Evolutionary conservation across 208 protist genomes (phyloP).

Genomic region (Leishmania gerbilli): DNA sequence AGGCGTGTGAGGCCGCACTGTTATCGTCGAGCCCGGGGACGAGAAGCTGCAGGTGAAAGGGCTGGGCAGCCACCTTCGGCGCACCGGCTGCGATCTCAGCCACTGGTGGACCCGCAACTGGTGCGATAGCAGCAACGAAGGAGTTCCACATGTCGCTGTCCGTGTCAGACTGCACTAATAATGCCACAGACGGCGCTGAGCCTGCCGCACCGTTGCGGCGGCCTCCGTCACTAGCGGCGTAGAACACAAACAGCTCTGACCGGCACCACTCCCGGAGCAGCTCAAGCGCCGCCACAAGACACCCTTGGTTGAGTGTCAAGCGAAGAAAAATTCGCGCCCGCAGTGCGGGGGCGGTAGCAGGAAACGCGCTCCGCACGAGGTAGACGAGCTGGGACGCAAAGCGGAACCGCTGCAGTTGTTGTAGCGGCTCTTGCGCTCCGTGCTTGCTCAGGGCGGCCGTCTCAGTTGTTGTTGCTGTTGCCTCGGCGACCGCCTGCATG

Average conservation of each 20-base stretch:
- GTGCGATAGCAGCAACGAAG: constrained; percentile 46
- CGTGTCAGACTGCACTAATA: constrained; percentile 17
- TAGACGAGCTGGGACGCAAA: constrained; percentile 65
- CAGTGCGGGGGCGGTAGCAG: constrained; percentile 17
- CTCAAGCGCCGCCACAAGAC: constrained; percentile 58
- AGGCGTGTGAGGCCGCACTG: constrained; percentile 10
- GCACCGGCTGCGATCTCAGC: constrained; percentile 46
- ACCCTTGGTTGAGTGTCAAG: constrained; percentile 61
- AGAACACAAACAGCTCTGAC: constrained; percentile 40
- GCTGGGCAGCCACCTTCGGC: constrained; percentile 38
- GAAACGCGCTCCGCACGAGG: constrained; percentile 43
- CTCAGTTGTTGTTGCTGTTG: neutral
- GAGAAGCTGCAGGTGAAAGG: constrained; percentile 56
- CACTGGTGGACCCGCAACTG: constrained; percentile 54
- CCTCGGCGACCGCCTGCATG: constrained; percentile 16
- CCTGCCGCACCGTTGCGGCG: neutral
- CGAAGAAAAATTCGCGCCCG: constrained; percentile 51
- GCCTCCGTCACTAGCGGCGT: constrained; percentile 11
- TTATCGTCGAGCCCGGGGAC: constrained; percentile 47
- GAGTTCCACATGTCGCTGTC: constrained; percentile 47
- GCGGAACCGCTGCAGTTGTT: constrained; percentile 35
- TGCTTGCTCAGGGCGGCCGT: neutral
- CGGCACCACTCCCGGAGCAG: constrained; percentile 56
- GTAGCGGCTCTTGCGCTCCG: neutral
- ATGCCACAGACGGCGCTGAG: neutral